A percentile compares a stretch with the other conserved stretches of the same genome.
phyloP scores from a whole-genome alignment of 2,329 filamentous ascomycete genomes.

The Trichothecium roseum region DNA sequence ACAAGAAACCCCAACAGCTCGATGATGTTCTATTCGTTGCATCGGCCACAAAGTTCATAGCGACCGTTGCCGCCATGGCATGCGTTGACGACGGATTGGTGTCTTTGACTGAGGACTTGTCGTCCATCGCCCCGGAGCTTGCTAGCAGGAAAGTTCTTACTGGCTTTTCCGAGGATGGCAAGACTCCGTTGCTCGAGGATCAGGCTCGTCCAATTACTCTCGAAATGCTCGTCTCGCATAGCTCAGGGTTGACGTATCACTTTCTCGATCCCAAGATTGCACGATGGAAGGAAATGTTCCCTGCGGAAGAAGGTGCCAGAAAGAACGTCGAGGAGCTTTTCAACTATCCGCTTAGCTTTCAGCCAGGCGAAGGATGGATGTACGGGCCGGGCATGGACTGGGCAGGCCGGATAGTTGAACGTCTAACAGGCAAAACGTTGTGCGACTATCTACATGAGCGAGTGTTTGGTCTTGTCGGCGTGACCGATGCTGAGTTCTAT shows the following conservation, averaged over 20 bases:
- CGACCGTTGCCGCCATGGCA: slow-evolving; percentile 41
- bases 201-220: slow-evolving; percentile 31
- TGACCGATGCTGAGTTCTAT: slow-evolving; percentile 26
- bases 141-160: slow-evolving; percentile 34
- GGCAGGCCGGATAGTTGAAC: slow-evolving; percentile 40
- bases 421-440: slow-evolving; percentile 29
- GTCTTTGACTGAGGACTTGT: slow-evolving; percentile 33
- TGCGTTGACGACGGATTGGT: slow-evolving; percentile 42
- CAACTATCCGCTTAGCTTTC: slow-evolving; percentile 32
- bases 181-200: slow-evolving; percentile 23
- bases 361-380: slow-evolving; percentile 40
- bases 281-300: slow-evolving; percentile 22
- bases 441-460: slow-evolving; percentile 31
- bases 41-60: slow-evolving; percentile 33
- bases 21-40: slow-evolving; percentile 26
- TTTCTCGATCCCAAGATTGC: slow-evolving; percentile 24
- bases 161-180: slow-evolving; percentile 30
- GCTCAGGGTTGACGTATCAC: slow-evolving; percentile 35
- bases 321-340: slow-evolving; percentile 30
- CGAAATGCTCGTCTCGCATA: slow-evolving; percentile 40
- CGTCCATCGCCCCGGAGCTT: slow-evolving; percentile 34
- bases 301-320: slow-evolving; percentile 6
- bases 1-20: slow-evolving; percentile 23
- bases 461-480: slow-evolving; percentile 32
- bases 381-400: slow-evolving; percentile 42